A percentile compares a stretch with the other conserved stretches of the same genome.
phyloP scores from a whole-genome alignment of 139 green algal genomes.

The Chlorella sp. region DNA sequence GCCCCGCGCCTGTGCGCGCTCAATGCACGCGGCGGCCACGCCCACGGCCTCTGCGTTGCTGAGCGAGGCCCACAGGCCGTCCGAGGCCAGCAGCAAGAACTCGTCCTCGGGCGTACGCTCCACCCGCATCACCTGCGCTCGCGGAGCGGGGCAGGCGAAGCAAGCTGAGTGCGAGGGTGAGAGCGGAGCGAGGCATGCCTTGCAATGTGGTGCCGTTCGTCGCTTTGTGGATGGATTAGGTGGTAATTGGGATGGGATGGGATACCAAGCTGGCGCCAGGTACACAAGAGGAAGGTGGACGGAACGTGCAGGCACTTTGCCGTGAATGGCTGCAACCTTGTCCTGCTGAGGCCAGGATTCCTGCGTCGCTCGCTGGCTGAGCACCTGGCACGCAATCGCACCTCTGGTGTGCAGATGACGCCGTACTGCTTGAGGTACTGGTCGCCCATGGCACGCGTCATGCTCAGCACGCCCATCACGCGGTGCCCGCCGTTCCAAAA shows the following conservation, averaged over 20 bases:
- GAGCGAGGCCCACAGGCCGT: slow-evolving; percentile 45
- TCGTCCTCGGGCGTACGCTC: slow-evolving; percentile 34
- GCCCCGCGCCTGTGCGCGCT: slow-evolving; percentile 2
- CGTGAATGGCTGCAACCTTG: too few relatives aligned
- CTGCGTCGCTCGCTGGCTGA: too few relatives aligned
- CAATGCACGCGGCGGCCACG: slow-evolving; percentile 7
- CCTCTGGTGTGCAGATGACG: slow-evolving; percentile 38
- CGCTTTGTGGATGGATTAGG: too few relatives aligned
- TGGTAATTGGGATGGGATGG: too few relatives aligned
- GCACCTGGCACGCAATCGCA: neutral
- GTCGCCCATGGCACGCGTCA: slow-evolving; percentile 64
- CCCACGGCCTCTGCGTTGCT: slow-evolving; percentile 34
- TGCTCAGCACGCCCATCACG: slow-evolving; percentile 61
- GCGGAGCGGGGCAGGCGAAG: neutral
- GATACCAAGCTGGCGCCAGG: too few relatives aligned
- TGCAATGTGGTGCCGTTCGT: too few relatives aligned
- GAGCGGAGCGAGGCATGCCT: too few relatives aligned
- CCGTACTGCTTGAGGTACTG: slow-evolving; percentile 33
- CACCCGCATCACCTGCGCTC: slow-evolving; percentile 13
- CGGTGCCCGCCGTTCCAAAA: slow-evolving; percentile 44
- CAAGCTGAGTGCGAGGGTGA: too few relatives aligned
- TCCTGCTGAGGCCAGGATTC: too few relatives aligned
- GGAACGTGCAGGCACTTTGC: too few relatives aligned
- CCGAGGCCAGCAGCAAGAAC: slow-evolving; percentile 47
- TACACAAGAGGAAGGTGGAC: too few relatives aligned